These are phyloP conservation scores for Aspergillus panamensis DNA, from an alignment of 495 filamentous ascomycete genomes.

Conservation along the genomic window DNA sequence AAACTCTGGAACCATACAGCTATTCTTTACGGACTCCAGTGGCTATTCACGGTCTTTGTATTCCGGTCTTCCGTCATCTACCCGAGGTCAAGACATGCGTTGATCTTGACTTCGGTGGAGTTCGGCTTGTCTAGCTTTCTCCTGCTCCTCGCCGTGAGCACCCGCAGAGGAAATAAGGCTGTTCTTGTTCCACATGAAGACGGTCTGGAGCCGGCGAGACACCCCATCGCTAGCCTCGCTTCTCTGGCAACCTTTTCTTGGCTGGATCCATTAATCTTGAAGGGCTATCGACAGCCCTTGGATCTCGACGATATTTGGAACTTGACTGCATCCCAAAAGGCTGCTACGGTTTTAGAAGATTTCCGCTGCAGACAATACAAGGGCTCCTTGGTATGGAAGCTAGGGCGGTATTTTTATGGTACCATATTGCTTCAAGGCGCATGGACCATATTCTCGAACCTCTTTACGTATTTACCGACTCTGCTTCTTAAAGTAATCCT, in stretches of 20 bases:
- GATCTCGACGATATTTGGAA: slow-evolving; percentile 91
- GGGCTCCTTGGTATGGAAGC: slow-evolving; percentile 71
- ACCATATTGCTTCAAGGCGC: slow-evolving; percentile 70
- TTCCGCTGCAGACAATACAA: slow-evolving; percentile 88
- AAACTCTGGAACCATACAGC: slow-evolving; percentile 92
- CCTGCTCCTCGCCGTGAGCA: slow-evolving; percentile 68
- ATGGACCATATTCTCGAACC: slow-evolving; percentile 73
- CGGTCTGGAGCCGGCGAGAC: slow-evolving; percentile 75
- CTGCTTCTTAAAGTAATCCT: slow-evolving; percentile 87
- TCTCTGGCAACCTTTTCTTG: slow-evolving; percentile 86
- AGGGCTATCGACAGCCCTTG: slow-evolving; percentile 84
- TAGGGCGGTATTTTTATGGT: slow-evolving; percentile 77
- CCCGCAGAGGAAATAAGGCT: slow-evolving; percentile 87
- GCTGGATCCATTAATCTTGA: slow-evolving; percentile 85
- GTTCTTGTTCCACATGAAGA: slow-evolving; percentile 84
- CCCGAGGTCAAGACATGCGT: slow-evolving; percentile 53
- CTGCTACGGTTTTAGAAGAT: slow-evolving; percentile 68
- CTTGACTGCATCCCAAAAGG: slow-evolving; percentile 80
- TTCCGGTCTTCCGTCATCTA: slow-evolving; percentile 87
- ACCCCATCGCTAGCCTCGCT: slow-evolving; percentile 82
- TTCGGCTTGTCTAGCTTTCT: slow-evolving; percentile 74
- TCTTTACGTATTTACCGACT: slow-evolving; percentile 88
- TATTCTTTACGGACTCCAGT: slow-evolving; percentile 76
- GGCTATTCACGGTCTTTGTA: slow-evolving; percentile 68
- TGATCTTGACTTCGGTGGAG: slow-evolving; percentile 60